These are phyloP conservation scores for Nigrospora oryzae DNA, from an alignment of 2,329 filamentous ascomycete species.

Conservation along the genomic window DNA sequence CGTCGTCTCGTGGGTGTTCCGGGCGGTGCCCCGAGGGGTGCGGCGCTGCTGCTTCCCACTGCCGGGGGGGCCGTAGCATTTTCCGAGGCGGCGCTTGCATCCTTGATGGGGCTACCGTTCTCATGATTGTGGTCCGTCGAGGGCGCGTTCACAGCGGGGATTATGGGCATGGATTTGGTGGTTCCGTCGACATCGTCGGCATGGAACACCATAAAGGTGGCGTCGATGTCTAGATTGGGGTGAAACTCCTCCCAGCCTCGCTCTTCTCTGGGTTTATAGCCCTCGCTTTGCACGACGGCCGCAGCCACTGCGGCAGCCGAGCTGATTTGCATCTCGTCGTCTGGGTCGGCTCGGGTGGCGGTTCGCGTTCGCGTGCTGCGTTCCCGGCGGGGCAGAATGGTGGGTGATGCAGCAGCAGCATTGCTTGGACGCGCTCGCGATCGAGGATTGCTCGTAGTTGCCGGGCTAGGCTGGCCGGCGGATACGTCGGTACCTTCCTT, in stretches of 20 bases:
- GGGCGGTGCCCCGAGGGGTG: slow-evolving; percentile 11
- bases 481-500: slow-evolving; percentile 54
- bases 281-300: slow-evolving; percentile 82
- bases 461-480: slow-evolving; percentile 32
- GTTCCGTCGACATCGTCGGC: slow-evolving; percentile 81
- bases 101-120: slow-evolving; percentile 35
- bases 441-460: slow-evolving; percentile 33
- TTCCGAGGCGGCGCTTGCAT: slow-evolving; percentile 26
- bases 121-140: slow-evolving; percentile 29
- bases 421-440: slow-evolving; percentile 44
- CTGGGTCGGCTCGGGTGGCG: slow-evolving; percentile 38
- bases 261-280: slow-evolving; percentile 95
- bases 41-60: slow-evolving; percentile 21
- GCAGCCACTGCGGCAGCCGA: slow-evolving; percentile 86
- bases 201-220: slow-evolving; percentile 66
- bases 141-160: slow-evolving; percentile 19
- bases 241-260: slow-evolving; percentile 97
- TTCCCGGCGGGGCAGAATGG: slow-evolving; percentile 45
- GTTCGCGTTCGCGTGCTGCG: slow-evolving; percentile 48
- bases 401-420: slow-evolving; percentile 33
- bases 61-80: slow-evolving; percentile 25
- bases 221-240: slow-evolving; percentile 85
- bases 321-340: slow-evolving; percentile 64
- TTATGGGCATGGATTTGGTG: slow-evolving; percentile 34
- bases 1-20: slow-evolving; percentile 33